Evolutionary conservation across 169 alveolate genomes (phyloP), one percentile per base, ranked within the genome.

Genomic region (Toxoplasma gondii): DNA sequence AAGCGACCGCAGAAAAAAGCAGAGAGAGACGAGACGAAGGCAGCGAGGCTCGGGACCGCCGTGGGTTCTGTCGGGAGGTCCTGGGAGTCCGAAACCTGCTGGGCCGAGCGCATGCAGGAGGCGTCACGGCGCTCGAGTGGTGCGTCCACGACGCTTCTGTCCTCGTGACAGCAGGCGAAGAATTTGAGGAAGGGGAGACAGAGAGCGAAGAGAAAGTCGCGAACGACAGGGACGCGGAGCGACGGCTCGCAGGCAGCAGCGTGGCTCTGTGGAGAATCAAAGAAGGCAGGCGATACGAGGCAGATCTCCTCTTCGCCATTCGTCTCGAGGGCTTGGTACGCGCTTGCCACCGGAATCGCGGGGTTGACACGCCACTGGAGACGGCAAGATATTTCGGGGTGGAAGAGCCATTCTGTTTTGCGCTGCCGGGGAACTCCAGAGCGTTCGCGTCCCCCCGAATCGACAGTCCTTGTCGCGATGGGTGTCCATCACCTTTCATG

Each of bases 141-240:
- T 91, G 94, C 81, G 84, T 74, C 49, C 90, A 91, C 49, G 94
- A 91, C 90, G 70, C 44, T 16, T 2, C 78, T 41, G 82, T 91
- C 80, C 88, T 91, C 54, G 78, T 91, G 24, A 74, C 94, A 2
- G 83, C 94, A n/a, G 94, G 94, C 36, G 94, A 91, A 78, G 86
- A 78, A n/a, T 38, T 78, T 17, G 44, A 78, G 10, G 86, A 78
- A 31, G n/a, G n/a, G 29, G 86, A n/a, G 22, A 4, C 44, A n/a
- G 44, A 31, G 49, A 12, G 22, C 39, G 86, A 19, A 78, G 22
- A 78, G n/a, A 38, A 31, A 78, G 44, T 17, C 19, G 45, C 10
- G 45, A n/a, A 45, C 39, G n/a, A 1, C 19, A n/a, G 86, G 39
- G 74, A 64, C 34, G n/a, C n/a, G n/a, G 86, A 78, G n/a, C 12